phyloP scores from a whole-genome alignment of 2,329 filamentous ascomycete genomes.

The Sporothrix globosa region DNA sequence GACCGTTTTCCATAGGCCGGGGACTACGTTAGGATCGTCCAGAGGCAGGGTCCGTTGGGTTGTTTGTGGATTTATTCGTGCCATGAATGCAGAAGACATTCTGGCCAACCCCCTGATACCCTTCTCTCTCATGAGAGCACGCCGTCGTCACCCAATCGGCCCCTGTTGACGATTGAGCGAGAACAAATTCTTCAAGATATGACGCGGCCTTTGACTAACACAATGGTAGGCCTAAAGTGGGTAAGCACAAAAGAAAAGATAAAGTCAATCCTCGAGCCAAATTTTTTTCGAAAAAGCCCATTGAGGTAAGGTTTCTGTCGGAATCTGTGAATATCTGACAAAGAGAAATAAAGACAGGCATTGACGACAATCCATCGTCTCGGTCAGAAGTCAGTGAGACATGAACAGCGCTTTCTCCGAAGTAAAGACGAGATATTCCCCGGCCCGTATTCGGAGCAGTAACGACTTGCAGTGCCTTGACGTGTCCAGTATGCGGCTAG shows the following conservation, averaged over 20 bases:
- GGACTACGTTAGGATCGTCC: neutral
- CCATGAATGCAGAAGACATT: neutral
- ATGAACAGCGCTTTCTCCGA: slow-evolving; percentile 1
- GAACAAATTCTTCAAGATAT: no score
- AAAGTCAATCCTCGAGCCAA: no score
- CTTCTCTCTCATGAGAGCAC: no score
- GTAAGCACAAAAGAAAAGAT: no score
- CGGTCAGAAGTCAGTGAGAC: neutral
- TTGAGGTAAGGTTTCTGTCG: no score
- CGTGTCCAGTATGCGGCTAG: slow-evolving; percentile 20
- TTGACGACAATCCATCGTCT: neutral
- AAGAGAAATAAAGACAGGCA: slow-evolving; percentile 1
- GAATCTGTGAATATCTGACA: neutral
- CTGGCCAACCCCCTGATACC: no score
- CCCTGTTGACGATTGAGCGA: no score
- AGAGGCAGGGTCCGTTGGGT: slow-evolving; percentile 8
- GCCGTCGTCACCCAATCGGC: no score
- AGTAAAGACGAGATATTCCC: neutral
- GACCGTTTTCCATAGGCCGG: neutral
- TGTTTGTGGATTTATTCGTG: neutral
- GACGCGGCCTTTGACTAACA: no score
- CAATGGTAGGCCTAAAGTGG: no score
- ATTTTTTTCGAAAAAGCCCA: no score
- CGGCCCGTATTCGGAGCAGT: slow-evolving; percentile 1
- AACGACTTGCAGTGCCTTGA: neutral